Evolutionary conservation across 108 stramenopile species (phyloP).

Genomic region (Skeletonema costatum): DNA sequence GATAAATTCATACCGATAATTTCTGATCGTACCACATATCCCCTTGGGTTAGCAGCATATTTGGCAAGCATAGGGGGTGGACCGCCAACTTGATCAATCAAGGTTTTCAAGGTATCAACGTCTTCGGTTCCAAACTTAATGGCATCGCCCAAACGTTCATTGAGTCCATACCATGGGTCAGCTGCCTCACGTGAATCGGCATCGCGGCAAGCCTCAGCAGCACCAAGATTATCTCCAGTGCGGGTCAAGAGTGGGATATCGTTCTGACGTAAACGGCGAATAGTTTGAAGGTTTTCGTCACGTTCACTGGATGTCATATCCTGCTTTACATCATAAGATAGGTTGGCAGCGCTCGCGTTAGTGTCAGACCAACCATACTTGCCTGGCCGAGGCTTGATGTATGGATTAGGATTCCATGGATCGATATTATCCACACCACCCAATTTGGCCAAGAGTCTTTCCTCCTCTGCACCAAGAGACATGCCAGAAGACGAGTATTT

Average conservation of each 20-base stretch:
- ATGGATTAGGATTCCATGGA: slow-evolving; percentile 79
- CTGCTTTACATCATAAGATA: slow-evolving; percentile 23
- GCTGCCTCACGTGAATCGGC: slow-evolving; percentile 47
- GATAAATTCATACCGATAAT: slow-evolving; percentile 68
- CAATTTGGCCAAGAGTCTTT: slow-evolving; percentile 1
- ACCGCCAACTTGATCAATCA: slow-evolving; percentile 72
- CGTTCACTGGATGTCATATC: slow-evolving; percentile 70
- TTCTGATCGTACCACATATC: slow-evolving; percentile 69
- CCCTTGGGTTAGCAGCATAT: slow-evolving; percentile 27
- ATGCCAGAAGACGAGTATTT: neutral
- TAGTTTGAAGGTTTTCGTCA: slow-evolving; percentile 70
- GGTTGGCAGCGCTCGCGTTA: neutral
- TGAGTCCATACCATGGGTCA: slow-evolving; percentile 87
- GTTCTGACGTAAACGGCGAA: slow-evolving; percentile 67
- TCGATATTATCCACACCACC: slow-evolving; percentile 41
- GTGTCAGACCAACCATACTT: slow-evolving; percentile 56
- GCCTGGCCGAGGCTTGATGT: slow-evolving; percentile 82
- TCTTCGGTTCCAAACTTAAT: slow-evolving; percentile 67
- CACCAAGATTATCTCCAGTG: slow-evolving; percentile 53
- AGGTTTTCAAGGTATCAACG: slow-evolving; percentile 46
- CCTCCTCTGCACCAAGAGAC: slow-evolving; percentile 8
- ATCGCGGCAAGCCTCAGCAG: slow-evolving; percentile 65
- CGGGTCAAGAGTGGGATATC: slow-evolving; percentile 57
- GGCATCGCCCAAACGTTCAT: slow-evolving; percentile 81
- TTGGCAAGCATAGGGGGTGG: slow-evolving; percentile 66